Base-by-base conservation (phyloP, 1,284 basidiomycete genomes). In the Cryptococcus deneoformans region DNA sequence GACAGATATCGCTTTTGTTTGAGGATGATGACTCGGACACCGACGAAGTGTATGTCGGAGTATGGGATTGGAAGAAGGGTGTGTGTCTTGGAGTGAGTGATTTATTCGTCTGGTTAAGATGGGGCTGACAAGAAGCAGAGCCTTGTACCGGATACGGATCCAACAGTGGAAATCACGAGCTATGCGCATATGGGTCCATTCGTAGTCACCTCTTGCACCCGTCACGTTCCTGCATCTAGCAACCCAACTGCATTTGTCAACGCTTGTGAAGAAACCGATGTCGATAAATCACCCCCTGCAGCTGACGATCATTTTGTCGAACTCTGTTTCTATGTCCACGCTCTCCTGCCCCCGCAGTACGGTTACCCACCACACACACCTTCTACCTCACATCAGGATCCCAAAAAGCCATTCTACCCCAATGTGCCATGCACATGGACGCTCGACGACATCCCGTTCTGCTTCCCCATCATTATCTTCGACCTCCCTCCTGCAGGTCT, bases 61-160 rank as follows among this genome's bases (percentile, higher is more conserved):
- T 54, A 12, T 54, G 53, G 53, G 46, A 54, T 54, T 54, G 53
- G 53, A 54, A 54, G 24, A 54, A 29, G 12, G 53, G 53, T 29
- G 53, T 47, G 12, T 54, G 44, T 14, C 11, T 54, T 16, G 53
- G 53, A 7, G 53, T 54, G 37, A 54, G 53, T 54, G 43, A 8
- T 16, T 44, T 29, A 5, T 29, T 29, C 29, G 29, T 29, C 29
- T 29, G 29, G 29, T 29, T 29, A 29, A 29, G 5, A 29, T 29
- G 29, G 29, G 29, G 5, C 29, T 29, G 29, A 29, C 29, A 29
- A 29, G n/a, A 12, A 16, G 24, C 14, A 44, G 43, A 12, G 11
- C 43, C n/a, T 44, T 12, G n/a, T 24, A 1, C 29, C 29, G 3
- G 29, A 29, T 29, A 29, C 5, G 2, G 14, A 44, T 24, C 43